Evolutionary conservation across 768 basidiomycete species (phyloP).

Genomic region (Lactarius vividus): DNA sequence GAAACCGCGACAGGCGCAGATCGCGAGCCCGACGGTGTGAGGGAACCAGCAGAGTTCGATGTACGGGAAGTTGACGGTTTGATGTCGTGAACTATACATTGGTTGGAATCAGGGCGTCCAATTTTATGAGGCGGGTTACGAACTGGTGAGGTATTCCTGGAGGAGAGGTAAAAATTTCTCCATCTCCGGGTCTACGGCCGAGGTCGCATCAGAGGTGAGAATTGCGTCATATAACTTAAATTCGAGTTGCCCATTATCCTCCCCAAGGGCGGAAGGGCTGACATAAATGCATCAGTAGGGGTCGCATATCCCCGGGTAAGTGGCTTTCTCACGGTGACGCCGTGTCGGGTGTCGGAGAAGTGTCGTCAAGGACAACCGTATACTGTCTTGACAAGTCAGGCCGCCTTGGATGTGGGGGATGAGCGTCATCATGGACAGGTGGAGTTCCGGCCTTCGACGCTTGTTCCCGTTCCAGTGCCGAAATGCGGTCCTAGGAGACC

Average conservation of each 20-base stretch:
- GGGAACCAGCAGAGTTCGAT: conserved; percentile 13
- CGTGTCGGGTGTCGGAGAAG: conserved; percentile 2
- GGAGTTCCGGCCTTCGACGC: neutral
- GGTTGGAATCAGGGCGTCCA: neutral
- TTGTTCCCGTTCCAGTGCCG: conserved; percentile 30
- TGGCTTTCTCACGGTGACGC: conserved; percentile 32
- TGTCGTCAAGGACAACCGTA: conserved; percentile 20
- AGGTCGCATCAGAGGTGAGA: conserved; percentile 18
- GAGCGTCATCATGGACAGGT: neutral
- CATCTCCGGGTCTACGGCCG: conserved; percentile 54
- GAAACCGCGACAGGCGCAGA: conserved; percentile 6
- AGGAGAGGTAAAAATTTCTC: conserved; percentile 76
- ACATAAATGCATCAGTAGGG: neutral
- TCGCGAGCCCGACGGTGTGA: conserved; percentile 17
- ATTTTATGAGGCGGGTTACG: neutral
- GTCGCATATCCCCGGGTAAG: neutral
- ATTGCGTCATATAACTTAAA: conserved; percentile 77
- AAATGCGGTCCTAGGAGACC: conserved; percentile 30
- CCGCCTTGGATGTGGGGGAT: conserved; percentile 9
- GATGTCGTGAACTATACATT: conserved; percentile 14
- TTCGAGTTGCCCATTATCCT: conserved; percentile 33
- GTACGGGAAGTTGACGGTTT: conserved; percentile 10
- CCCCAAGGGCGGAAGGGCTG: conserved; percentile 54
- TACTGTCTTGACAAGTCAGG: conserved; percentile 24
- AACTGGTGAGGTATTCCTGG: conserved; percentile 69